Evolutionary conservation across 202 grass and related monocot genomes (phyloP).

Genomic region (Musa balbisiana): DNA sequence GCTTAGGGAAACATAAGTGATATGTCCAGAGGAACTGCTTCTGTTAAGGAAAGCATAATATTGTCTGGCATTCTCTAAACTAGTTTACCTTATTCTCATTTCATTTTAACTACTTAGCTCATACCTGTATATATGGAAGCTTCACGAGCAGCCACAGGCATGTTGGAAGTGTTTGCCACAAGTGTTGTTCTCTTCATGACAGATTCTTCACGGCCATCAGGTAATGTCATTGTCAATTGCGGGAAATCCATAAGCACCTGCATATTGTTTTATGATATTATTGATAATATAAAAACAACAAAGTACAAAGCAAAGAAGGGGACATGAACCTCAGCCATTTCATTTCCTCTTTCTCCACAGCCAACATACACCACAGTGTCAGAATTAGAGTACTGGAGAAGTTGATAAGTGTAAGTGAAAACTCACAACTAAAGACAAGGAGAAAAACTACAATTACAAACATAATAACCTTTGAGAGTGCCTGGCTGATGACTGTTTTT

Average conservation of each 20-base stretch:
- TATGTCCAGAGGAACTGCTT: neutral
- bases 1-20: too few species aligned
- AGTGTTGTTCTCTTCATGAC: conserved; percentile 99
- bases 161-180: conserved; percentile 98
- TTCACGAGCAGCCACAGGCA: conserved; percentile 99
- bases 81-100: neutral
- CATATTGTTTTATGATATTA: neutral
- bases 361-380: conserved; percentile 78
- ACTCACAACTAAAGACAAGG: conserved; percentile 16
- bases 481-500: conserved; percentile 95
- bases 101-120: neutral
- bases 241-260: conserved; percentile 93
- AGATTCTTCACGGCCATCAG: conserved; percentile 93
- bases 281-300: neutral
- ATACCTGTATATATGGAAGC: conserved; percentile 98
- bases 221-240: conserved; percentile 72
- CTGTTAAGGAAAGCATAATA: neutral
- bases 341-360: conserved; percentile 94
- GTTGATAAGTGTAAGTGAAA: conserved; percentile 17
- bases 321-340: conserved; percentile 64
- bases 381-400: conserved; percentile 80
- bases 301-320: conserved; percentile 8
- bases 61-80: too few species aligned
- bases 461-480: conserved; percentile 71
- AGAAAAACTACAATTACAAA: conserved; percentile 16